Percentiles rank a stretch among this genome's conserved stretches.
phyloP scores from a whole-genome alignment of 495 filamentous ascomycete genomes.

The Pseudomonodictys pantanalensis region DNA sequence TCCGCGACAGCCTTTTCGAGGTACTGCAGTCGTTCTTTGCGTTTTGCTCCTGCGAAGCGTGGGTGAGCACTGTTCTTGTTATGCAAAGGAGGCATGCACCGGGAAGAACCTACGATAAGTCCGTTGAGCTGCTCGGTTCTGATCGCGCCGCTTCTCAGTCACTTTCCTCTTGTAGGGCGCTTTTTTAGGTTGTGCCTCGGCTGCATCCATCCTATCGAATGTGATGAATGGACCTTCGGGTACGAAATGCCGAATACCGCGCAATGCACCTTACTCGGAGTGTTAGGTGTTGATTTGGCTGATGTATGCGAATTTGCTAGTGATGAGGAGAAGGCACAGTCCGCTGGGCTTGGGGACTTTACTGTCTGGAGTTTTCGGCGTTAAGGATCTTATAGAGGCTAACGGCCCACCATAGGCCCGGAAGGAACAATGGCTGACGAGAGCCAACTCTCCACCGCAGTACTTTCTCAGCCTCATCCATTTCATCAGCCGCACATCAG shows the following conservation, averaged over 20 bases:
- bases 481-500: neutral
- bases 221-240: neutral
- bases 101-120: constrained; percentile 10
- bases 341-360: too few relatives aligned
- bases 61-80: neutral
- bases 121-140: constrained; percentile 19
- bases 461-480: neutral
- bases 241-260: neutral
- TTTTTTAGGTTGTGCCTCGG: neutral
- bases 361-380: too few relatives aligned
- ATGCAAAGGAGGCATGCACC: neutral
- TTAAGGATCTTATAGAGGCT: too few relatives aligned
- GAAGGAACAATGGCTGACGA: constrained; percentile 1
- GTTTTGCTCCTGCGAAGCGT: constrained; percentile 4
- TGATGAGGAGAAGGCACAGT: too few relatives aligned
- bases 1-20: neutral
- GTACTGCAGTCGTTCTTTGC: constrained; percentile 17
- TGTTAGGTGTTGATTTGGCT: too few relatives aligned
- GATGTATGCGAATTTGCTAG: too few relatives aligned
- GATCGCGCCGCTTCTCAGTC: constrained; percentile 18
- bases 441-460: too few relatives aligned
- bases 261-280: neutral
- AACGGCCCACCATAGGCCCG: too few relatives aligned
- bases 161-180: constrained; percentile 15
- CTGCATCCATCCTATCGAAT: neutral